phyloP scores from a whole-genome alignment of 2,329 filamentous ascomycete species.

The Exophiala calicioides region DNA sequence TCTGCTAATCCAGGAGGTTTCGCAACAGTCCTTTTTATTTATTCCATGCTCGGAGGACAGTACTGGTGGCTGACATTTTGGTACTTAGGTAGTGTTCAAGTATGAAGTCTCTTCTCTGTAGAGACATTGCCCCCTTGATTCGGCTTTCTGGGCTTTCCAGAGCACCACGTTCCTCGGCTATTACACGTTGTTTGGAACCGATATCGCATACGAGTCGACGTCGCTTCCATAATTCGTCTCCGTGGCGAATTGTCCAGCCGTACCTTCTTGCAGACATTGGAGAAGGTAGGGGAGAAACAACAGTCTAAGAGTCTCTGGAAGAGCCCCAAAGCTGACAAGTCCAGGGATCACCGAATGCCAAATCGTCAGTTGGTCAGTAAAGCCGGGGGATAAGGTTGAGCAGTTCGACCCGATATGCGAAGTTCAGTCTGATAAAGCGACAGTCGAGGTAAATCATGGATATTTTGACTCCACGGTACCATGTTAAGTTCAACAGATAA shows the following conservation, averaged over 20 bases:
- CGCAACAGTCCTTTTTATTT: too few relatives aligned
- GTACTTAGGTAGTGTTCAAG: too few relatives aligned
- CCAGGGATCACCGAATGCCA: slow-evolving; percentile 79
- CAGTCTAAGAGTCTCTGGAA: not conserved
- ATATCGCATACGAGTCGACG: slow-evolving; percentile 2
- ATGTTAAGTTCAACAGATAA: slow-evolving; percentile 65
- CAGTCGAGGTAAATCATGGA: slow-evolving; percentile 54
- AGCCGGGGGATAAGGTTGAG: slow-evolving; percentile 90
- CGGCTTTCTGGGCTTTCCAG: too few relatives aligned
- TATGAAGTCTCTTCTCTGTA: too few relatives aligned
- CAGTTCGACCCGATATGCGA: slow-evolving; percentile 98
- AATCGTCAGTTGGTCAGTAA: slow-evolving; percentile 98
- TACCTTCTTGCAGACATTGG: slow-evolving; percentile 27
- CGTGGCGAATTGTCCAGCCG: slow-evolving; percentile 13
- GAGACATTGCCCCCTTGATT: too few relatives aligned
- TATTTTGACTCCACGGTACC: not conserved
- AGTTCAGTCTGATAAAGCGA: slow-evolving; percentile 95
- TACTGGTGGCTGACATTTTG: too few relatives aligned
- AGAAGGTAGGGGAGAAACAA: slow-evolving; percentile 75
- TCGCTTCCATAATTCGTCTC: slow-evolving; percentile 16
- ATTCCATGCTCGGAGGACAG: too few relatives aligned
- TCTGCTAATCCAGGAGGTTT: too few relatives aligned
- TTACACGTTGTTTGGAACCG: too few relatives aligned
- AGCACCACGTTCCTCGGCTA: not conserved
- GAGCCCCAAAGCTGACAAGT: not conserved